These are phyloP conservation scores for Neurospora tetrasperma DNA, from an alignment of 495 filamentous ascomycete genomes.

Conservation along the genomic window DNA sequence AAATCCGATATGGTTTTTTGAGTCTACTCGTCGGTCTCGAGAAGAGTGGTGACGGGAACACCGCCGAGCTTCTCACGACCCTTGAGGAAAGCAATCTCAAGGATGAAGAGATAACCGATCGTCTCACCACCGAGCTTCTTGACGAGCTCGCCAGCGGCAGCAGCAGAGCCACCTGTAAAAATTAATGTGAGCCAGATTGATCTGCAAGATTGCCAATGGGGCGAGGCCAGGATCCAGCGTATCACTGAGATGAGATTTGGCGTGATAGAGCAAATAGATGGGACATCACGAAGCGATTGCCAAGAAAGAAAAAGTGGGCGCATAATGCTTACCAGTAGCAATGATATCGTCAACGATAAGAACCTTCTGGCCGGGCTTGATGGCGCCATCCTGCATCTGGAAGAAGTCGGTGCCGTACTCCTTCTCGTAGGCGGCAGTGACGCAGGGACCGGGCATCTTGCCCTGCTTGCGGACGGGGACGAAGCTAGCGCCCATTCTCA, in stretches of 20 bases:
- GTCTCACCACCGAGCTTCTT: slow-evolving; percentile 74
- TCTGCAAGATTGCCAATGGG: slow-evolving; percentile 1
- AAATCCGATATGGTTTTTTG: neutral
- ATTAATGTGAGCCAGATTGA: slow-evolving; percentile 5
- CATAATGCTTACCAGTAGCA: slow-evolving; percentile 68
- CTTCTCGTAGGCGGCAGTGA: slow-evolving; percentile 78
- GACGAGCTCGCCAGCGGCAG: slow-evolving; percentile 77
- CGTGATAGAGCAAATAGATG: neutral
- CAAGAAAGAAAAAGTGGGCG: neutral
- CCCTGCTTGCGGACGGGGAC: slow-evolving; percentile 93
- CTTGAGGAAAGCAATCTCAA: slow-evolving; percentile 92
- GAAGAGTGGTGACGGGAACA: slow-evolving; percentile 75
- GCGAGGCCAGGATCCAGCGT: neutral
- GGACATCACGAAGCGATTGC: neutral
- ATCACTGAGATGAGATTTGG: neutral
- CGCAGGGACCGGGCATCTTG: slow-evolving; percentile 85
- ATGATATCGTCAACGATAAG: slow-evolving; percentile 96
- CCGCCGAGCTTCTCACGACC: slow-evolving; percentile 75
- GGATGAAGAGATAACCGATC: slow-evolving; percentile 84
- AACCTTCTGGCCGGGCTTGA: slow-evolving; percentile 81
- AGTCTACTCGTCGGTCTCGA: slow-evolving; percentile 38
- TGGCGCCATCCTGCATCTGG: slow-evolving; percentile 80
- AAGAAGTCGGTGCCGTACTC: slow-evolving; percentile 97
- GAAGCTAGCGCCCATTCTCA: slow-evolving; percentile 78
- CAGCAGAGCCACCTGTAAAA: slow-evolving; percentile 72